Evolutionary conservation across 129 eudicot genomes (phyloP), one percentile per base, ranked within the genome.

Genomic region (Tagetes erecta): DNA sequence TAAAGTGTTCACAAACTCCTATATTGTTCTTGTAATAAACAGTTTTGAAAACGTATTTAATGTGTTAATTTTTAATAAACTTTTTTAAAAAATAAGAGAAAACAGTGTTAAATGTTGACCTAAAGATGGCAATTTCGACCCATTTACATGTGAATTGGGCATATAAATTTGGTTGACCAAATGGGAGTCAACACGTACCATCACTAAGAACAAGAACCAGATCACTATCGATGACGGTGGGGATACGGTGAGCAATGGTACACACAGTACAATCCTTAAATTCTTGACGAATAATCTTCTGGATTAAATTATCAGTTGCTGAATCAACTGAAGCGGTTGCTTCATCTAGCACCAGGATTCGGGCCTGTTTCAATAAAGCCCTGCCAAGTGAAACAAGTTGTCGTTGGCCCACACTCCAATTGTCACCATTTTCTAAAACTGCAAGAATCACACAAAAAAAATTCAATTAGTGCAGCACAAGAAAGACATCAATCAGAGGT

Each of bases 241-340:
- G 97, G 72, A 94, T 94, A 11, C 99, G 88, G 60, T 94, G 99
- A 75, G 99, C 99, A 63, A 94, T 94, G 27, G 99, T 94, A 79
- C 95, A 84, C 6, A 94, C 97, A 27, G 99, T 94, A 79, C 97
- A 88, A 38, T 86, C 83, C 67, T 74, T 83, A 67, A 94, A 94
- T 67, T 94, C 99, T 20, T 80, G 80, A 46, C 97, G 83, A 45
- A 91, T 86, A 12, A 94, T 94, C 87, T 89, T 91, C 80, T 94
- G 97, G 75, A 94, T 94, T 9, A 88, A 82, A 74, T 88, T 85
- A 84, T 94, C 97, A 4, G 97, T 91, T 67, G 96, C 96, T 58
- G 97, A 87, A 80, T 94, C 99, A 75, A 94, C 97, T 13, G 99
- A 94, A 67, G 99, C 99, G 0, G 99, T 94, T 8, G 99, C 99